These are phyloP conservation scores for Pseudocercospora cruenta DNA, from an alignment of 2,329 filamentous ascomycete species.

Conservation along the genomic window DNA sequence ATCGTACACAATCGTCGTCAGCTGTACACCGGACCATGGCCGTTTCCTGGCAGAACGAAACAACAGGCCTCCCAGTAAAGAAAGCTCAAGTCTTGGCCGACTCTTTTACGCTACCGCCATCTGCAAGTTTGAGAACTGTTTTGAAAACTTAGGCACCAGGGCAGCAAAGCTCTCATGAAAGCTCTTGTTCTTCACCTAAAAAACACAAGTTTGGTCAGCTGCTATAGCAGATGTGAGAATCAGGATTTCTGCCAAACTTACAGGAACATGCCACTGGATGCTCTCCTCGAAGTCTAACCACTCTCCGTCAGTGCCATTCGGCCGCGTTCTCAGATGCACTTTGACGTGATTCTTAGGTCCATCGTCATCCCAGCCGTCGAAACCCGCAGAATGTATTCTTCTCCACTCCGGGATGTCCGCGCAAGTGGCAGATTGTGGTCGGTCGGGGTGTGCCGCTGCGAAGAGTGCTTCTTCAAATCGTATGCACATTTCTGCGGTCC, in stretches of 20 bases:
- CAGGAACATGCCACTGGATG: conserved; percentile 30
- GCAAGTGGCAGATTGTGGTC: background rate
- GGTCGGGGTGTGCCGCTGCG: background rate
- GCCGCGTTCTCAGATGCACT: conserved; percentile 27
- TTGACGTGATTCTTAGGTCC: conserved; percentile 25
- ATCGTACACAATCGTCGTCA: background rate
- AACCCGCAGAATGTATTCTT: conserved; percentile 31
- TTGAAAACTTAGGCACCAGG: conserved; percentile 5
- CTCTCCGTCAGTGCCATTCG: conserved; percentile 38
- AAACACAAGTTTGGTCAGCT: background rate
- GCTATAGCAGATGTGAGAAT: background rate
- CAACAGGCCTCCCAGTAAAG: background rate
- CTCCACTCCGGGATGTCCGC: conserved; percentile 39
- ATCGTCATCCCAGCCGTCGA: conserved; percentile 31
- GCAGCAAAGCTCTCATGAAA: conserved; percentile 7
- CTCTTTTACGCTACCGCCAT: background rate
- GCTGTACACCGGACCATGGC: background rate
- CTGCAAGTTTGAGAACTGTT: conserved; percentile 6
- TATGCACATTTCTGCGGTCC: conserved; percentile 30
- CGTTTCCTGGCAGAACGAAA: background rate
- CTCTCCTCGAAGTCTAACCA: conserved; percentile 31
- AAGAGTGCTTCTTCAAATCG: conserved; percentile 34
- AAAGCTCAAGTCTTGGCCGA: background rate
- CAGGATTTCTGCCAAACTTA: background rate
- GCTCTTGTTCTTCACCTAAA: conserved; percentile 12